These are phyloP conservation scores for Cercospora citrullina DNA, from an alignment of 2,329 filamentous ascomycete genomes.

Conservation along the genomic window DNA sequence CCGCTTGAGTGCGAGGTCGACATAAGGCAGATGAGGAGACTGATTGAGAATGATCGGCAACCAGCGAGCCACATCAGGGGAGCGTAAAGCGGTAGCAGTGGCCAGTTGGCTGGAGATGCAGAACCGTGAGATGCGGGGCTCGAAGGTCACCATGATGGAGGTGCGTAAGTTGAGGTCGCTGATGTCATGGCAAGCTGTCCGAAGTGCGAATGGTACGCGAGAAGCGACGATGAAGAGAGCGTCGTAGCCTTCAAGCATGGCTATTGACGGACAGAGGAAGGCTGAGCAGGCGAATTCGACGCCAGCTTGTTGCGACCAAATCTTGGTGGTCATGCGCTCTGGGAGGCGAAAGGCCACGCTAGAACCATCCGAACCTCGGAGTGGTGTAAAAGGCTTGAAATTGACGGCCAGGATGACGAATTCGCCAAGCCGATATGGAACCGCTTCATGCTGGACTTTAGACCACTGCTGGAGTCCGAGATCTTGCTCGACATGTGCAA, in stretches of 20 bases:
- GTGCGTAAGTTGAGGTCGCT: background rate
- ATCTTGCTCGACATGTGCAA: conserved; percentile 20
- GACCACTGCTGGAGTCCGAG: conserved; percentile 22
- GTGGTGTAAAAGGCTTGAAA: conserved; percentile 15
- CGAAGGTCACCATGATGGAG: conserved; percentile 10
- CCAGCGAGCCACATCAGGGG: conserved; percentile 21
- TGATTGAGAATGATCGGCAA: conserved; percentile 23
- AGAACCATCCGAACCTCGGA: conserved; percentile 30
- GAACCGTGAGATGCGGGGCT: conserved; percentile 1
- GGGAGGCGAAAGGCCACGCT: conserved; percentile 48
- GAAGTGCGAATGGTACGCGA: background rate
- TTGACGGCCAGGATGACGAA: conserved; percentile 21
- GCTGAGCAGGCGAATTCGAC: background rate
- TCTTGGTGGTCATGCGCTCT: conserved; percentile 15
- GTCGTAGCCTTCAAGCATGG: conserved; percentile 17
- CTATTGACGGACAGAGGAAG: background rate
- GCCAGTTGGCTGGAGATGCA: conserved; percentile 16
- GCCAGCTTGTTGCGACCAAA: conserved; percentile 3
- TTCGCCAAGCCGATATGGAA: conserved; percentile 19
- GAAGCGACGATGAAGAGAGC: conserved; percentile 17
- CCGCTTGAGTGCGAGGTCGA: conserved; percentile 21
- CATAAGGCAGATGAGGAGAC: conserved; percentile 5
- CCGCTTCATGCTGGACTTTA: conserved; percentile 15
- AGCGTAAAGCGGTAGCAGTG: conserved; percentile 15
- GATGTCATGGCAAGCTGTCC: conserved; percentile 1